Percentiles rank a stretch among this genome's conserved stretches.
phyloP scores from a whole-genome alignment of 495 filamentous ascomycete genomes.

The Cenococcum geophilum region DNA sequence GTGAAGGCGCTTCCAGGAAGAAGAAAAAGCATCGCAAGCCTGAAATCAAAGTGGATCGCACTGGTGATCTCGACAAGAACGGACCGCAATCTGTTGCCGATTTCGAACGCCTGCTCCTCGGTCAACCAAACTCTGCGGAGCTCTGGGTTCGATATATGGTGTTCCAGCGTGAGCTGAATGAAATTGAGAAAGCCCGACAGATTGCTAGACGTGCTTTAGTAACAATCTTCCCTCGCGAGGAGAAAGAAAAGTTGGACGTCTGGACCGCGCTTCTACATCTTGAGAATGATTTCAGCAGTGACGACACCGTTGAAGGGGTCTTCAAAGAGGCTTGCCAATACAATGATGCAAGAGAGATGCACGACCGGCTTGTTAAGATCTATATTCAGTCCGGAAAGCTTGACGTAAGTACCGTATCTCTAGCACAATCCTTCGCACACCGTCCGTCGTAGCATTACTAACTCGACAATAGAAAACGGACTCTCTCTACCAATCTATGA shows the following conservation, averaged over 20 bases:
- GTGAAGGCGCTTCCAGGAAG: slow-evolving; percentile 49
- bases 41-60: slow-evolving; percentile 78
- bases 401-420: slow-evolving; percentile 43
- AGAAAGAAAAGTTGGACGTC: slow-evolving; percentile 85
- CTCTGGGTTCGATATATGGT: slow-evolving; percentile 97
- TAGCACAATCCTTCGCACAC: neutral
- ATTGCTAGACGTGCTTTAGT: slow-evolving; percentile 83
- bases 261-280: slow-evolving; percentile 93
- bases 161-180: slow-evolving; percentile 87
- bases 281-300: slow-evolving; percentile 82
- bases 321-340: slow-evolving; percentile 93
- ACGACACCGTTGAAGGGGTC: slow-evolving; percentile 75
- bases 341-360: slow-evolving; percentile 85
- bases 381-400: slow-evolving; percentile 86
- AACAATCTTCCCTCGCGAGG: slow-evolving; percentile 79
- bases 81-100: slow-evolving; percentile 88
- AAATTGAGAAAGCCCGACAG: slow-evolving; percentile 75
- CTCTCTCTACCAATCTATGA: slow-evolving; percentile 72
- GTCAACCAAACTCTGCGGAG: slow-evolving; percentile 79
- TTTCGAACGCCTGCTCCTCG: slow-evolving; percentile 87
- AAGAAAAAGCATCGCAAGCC: slow-evolving; percentile 77
- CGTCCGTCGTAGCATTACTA: slow-evolving; percentile 3
- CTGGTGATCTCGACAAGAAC: slow-evolving; percentile 77
- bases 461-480: slow-evolving; percentile 64
- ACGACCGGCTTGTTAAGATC: slow-evolving; percentile 84